These are phyloP conservation scores for Tetraselmis chui DNA, from an alignment of 139 green algal species.

Conservation along the genomic window DNA sequence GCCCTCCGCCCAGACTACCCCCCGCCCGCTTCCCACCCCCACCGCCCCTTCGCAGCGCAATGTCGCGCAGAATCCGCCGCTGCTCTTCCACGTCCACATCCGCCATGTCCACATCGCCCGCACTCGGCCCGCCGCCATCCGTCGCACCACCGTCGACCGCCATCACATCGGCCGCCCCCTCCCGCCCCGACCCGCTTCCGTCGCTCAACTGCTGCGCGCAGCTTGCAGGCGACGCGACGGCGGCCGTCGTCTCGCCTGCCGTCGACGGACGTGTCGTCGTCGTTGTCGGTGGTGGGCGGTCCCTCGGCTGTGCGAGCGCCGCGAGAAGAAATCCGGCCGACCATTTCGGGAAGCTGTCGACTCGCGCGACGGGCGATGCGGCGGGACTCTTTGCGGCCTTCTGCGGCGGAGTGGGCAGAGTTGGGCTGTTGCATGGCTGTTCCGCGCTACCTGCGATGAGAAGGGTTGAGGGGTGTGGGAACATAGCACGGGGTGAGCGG, in stretches of 20 bases:
- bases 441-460: too few relatives aligned
- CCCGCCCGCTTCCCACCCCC: too few relatives aligned
- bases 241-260: constrained; percentile 19
- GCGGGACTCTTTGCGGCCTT: too few relatives aligned
- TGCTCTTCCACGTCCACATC: constrained; percentile 25
- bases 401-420: too few relatives aligned
- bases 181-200: too few relatives aligned
- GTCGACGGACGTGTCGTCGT: constrained; percentile 26
- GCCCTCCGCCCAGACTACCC: too few relatives aligned
- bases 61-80: constrained; percentile 13
- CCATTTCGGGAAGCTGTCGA: not conserved
- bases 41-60: not conserved
- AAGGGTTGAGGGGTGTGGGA: too few relatives aligned
- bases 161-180: too few relatives aligned
- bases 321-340: not conserved
- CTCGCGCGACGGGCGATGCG: not conserved
- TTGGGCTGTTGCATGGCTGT: too few relatives aligned
- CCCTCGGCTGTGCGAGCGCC: constrained; percentile 4
- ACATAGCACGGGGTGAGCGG: too few relatives aligned
- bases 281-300: not conserved
- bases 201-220: not conserved
- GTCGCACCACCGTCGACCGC: not conserved
- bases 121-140: not conserved
- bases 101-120: not conserved
- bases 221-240: not conserved